Evolutionary conservation across 2,329 filamentous ascomycete genomes (phyloP).

Genomic region (Xylariaceae sp.): DNA sequence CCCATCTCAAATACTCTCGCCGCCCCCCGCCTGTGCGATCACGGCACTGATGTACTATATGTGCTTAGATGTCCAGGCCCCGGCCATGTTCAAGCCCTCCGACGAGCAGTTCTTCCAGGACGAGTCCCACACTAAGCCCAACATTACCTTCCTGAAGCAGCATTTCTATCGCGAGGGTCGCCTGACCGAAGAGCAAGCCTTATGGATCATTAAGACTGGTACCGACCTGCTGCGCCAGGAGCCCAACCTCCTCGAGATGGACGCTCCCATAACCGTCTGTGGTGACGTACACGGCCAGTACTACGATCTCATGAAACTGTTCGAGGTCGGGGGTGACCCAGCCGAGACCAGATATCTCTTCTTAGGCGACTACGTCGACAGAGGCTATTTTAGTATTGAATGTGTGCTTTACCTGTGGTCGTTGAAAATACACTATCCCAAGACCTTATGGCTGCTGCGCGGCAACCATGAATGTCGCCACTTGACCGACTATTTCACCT

Average conservation of each 20-base stretch:
- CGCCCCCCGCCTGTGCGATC: slow-evolving; percentile 6
- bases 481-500: slow-evolving; percentile 99
- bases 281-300: slow-evolving; percentile 98
- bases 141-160: slow-evolving; percentile 92
- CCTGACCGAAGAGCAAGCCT: slow-evolving; percentile 91
- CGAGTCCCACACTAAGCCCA: slow-evolving; percentile 79
- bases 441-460: slow-evolving; percentile 92
- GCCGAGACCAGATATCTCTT: slow-evolving; percentile 96
- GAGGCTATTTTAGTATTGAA: slow-evolving; percentile 98
- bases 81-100: slow-evolving; percentile 86
- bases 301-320: slow-evolving; percentile 99
- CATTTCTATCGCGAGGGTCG: slow-evolving; percentile 98
- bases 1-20: not conserved
- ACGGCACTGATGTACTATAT: slow-evolving; percentile 4
- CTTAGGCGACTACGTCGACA: slow-evolving; percentile 94
- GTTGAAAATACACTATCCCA: slow-evolving; percentile 98
- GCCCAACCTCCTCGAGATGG: slow-evolving; percentile 97
- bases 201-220: slow-evolving; percentile 89
- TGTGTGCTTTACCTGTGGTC: slow-evolving; percentile 98
- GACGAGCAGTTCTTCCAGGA: slow-evolving; percentile 94
- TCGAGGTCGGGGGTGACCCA: slow-evolving; percentile 95
- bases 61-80: slow-evolving; percentile 85
- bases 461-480: slow-evolving; percentile 99
- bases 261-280: slow-evolving; percentile 97
- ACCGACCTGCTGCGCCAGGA: slow-evolving; percentile 84